Conservation (phyloP, 805 yeast species). For the Metschnikowia picachoensis region DNA sequence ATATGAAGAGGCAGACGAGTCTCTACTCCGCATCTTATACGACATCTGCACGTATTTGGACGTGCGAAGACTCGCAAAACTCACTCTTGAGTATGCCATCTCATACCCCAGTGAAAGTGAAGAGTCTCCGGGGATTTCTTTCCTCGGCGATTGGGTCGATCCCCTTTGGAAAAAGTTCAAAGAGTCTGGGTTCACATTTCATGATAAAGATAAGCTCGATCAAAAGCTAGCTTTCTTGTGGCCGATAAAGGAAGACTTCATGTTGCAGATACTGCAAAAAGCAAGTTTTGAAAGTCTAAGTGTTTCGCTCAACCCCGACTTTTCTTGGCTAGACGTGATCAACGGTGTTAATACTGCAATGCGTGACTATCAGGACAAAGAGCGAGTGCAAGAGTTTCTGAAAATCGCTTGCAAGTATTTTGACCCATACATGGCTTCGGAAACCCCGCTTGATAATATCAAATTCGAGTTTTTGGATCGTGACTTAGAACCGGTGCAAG, state of each 20-base stretch:
- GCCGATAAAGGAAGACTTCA: conserved; percentile 30
- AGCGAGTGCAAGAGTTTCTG: conserved; percentile 30
- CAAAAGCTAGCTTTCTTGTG: conserved; percentile 26
- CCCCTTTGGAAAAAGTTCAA: conserved; percentile 1
- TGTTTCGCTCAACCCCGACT: conserved; percentile 5
- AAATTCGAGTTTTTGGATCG: conserved; percentile 22
- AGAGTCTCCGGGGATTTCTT: conserved; percentile 33
- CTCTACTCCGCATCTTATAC: conserved; percentile 46
- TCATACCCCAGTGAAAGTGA: conserved; percentile 41
- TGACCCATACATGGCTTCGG: conserved; percentile 52
- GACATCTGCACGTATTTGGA: conserved; percentile 50
- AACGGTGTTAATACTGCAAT: conserved; percentile 33
- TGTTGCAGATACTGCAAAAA: conserved; percentile 19
- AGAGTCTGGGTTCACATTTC: neutral
- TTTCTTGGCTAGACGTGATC: conserved; percentile 27
- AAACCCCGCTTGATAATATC: conserved; percentile 45
- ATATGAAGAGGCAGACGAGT: conserved; percentile 64
- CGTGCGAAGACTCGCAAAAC: conserved; percentile 47
- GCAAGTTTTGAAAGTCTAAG: conserved; percentile 7
- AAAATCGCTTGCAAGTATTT: conserved; percentile 41
- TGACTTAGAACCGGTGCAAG: neutral
- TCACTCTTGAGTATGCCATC: conserved; percentile 56
- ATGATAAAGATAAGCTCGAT: neutral
- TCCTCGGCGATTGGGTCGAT: conserved; percentile 18
- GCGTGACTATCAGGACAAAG: conserved; percentile 29